A percentile compares a stretch with the other conserved stretches of the same genome.
These are phyloP conservation scores for Cryptosporidium ubiquitum DNA, from an alignment of 169 alveolate species.

Conservation along the genomic window DNA sequence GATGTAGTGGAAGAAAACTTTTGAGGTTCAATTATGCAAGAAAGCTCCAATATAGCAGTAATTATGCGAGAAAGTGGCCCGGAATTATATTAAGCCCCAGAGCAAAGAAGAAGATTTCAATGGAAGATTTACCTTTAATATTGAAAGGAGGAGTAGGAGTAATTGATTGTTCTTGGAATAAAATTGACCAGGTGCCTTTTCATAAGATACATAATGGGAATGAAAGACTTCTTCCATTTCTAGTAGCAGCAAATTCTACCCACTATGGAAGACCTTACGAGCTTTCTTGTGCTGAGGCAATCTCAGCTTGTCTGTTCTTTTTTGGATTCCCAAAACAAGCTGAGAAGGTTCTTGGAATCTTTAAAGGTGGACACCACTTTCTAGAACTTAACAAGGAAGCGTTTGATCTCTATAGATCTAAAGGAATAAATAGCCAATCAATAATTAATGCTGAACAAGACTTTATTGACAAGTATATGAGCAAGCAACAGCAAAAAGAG, in stretches of 20 bases:
- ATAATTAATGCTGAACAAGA: constrained; percentile 75
- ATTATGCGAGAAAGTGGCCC: constrained; percentile 79
- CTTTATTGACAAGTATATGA: neutral
- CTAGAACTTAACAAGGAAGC: constrained; percentile 84
- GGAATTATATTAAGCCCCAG: constrained; percentile 92
- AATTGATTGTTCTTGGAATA: constrained; percentile 96
- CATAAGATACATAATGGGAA: constrained; percentile 80
- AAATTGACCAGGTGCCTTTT: constrained; percentile 86
- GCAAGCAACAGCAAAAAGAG: constrained; percentile 12
- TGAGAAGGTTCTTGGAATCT: constrained; percentile 82
- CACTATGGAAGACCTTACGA: constrained; percentile 94
- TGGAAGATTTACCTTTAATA: constrained; percentile 87
- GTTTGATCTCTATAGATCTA: constrained; percentile 81
- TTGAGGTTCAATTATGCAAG: constrained; percentile 81
- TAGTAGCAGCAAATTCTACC: constrained; percentile 94
- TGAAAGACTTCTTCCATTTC: constrained; percentile 87
- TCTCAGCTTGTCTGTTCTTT: constrained; percentile 91
- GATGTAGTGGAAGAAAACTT: constrained; percentile 94
- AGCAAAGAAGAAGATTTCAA: constrained; percentile 85
- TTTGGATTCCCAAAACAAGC: constrained; percentile 87
- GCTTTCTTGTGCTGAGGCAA: constrained; percentile 95
- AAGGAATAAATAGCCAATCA: constrained; percentile 75
- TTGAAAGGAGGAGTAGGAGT: constrained; percentile 90
- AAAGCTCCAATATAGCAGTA: constrained; percentile 14
- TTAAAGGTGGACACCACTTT: constrained; percentile 90